Evolutionary conservation across 1,284 basidiomycete genomes (phyloP), one percentile per base, ranked within the genome.

Genomic region (Ustilago xerochloae): DNA sequence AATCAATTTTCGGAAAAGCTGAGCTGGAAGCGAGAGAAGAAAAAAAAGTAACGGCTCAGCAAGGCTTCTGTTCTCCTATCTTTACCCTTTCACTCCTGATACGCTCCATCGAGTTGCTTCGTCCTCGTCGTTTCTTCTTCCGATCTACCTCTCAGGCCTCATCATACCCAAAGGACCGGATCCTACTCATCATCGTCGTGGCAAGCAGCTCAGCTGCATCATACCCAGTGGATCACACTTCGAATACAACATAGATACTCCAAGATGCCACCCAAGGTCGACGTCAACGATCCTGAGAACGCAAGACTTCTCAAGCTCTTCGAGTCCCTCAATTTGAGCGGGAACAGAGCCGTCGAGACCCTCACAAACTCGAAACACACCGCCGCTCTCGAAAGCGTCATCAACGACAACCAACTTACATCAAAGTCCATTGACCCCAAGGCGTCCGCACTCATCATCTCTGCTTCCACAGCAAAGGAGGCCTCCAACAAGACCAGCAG

Each of bases 251-350:
- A 18, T 15, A 12, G 16, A 24, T 10, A 6, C 16, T 41, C 38
- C 50, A 65, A n/a, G 6, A 88, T 88, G 87, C 83, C 87, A 32
- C 86, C 87, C 56, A 88, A 88, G 80, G 86, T 88, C 67, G 87
- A 88, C 79, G 85, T 86, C 22, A 86, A 83, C 48, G 83, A 86
- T 62, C 87, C 88, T 24, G 86, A 85, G 43, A 85, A 86, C 57
- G 85, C 84, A 6, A 79, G 85, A 48, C 87, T 91, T 58, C 87
- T 92, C 52, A 81, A 87, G 33, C 87, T 92, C 41, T 94, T 96
- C 87, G 89, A 90, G 83, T 89, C 90, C 38, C 91, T 95, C 64
- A 93, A 93, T 26, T 87, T 97, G 51, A 88, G 90, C 48, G 88
- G 90, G 59, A 87, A 91, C 61, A 93, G 93, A 83, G 92, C 94